Conservation (phyloP, 1,139 yeast genomes). For the Yamadazyma siamensis region DNA sequence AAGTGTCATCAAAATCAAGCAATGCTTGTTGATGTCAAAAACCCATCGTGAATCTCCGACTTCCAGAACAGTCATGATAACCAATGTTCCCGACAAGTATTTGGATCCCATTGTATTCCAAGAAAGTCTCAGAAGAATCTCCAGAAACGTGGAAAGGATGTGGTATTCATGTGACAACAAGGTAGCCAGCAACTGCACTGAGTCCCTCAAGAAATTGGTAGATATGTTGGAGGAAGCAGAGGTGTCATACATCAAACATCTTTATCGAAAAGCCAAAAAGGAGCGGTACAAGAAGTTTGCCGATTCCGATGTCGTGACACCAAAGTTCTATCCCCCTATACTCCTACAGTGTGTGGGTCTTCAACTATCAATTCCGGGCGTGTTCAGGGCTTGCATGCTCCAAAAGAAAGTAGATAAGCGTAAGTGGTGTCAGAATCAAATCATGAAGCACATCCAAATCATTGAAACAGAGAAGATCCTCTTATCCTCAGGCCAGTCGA, state of each 20-base stretch:
- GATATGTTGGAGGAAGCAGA: constrained; percentile 38
- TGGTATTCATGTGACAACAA: constrained; percentile 50
- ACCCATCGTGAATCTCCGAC: constrained; percentile 22
- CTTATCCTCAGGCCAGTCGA: constrained; percentile 16
- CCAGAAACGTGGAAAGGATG: constrained; percentile 45
- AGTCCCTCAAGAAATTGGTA: constrained; percentile 16
- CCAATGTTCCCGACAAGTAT: constrained; percentile 43
- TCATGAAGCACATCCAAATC: constrained; percentile 16
- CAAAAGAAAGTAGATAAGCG: constrained; percentile 19
- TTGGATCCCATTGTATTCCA: constrained; percentile 23
- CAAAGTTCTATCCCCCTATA: constrained; percentile 36
- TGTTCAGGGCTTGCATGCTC: constrained; percentile 21
- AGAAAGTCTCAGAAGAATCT: constrained; percentile 29
- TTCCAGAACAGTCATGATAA: constrained; percentile 43
- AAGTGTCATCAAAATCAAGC: constrained; percentile 43
- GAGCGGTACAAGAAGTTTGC: constrained; percentile 5
- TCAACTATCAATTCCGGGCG: constrained; percentile 25
- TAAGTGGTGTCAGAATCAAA: constrained; percentile 26
- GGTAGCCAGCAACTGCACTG: constrained; percentile 18
- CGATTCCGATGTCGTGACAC: constrained; percentile 4
- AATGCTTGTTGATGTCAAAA: constrained; percentile 28
- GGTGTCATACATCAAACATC: constrained; percentile 16
- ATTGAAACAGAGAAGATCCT: constrained; percentile 22
- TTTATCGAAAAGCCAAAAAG: constrained; percentile 10
- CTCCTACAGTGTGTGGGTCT: constrained; percentile 12